Evolutionary conservation across 805 yeast genomes (phyloP).

Genomic region (Candida silvicultrix): DNA sequence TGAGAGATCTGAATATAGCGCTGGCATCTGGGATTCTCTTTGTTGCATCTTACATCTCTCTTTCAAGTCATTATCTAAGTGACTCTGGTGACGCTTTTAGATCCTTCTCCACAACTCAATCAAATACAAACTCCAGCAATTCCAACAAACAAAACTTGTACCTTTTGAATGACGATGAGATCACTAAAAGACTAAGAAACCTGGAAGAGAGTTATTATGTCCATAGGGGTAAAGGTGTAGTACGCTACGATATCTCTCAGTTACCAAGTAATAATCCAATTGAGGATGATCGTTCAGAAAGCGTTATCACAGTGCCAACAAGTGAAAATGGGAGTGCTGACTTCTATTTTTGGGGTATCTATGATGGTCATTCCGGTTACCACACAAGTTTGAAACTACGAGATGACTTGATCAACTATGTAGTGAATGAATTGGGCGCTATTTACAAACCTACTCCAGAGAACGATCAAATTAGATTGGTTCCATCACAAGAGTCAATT

Average conservation of each 20-base stretch:
- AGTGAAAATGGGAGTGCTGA: conserved; percentile 46
- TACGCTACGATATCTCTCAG: conserved; percentile 85
- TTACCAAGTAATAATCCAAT: conserved; percentile 88
- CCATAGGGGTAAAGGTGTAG: conserved; percentile 80
- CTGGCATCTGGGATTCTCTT: conserved; percentile 23
- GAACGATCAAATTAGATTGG: conserved; percentile 38
- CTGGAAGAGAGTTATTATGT: conserved; percentile 76
- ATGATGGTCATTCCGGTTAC: conserved; percentile 98
- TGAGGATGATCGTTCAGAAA: conserved; percentile 90
- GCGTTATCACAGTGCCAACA: conserved; percentile 64
- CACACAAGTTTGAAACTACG: conserved; percentile 83
- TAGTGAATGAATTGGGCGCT: conserved; percentile 69
- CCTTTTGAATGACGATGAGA: conserved; percentile 62
- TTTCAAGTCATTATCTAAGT: conserved; percentile 18
- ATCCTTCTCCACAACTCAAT: conserved; percentile 17
- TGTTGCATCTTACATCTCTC: conserved; percentile 21
- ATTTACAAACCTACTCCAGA: conserved; percentile 51
- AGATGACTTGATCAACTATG: conserved; percentile 68
- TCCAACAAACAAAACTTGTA: conserved; percentile 47
- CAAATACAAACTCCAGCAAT: conserved; percentile 4
- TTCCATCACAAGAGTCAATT: conserved; percentile 63
- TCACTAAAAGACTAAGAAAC: conserved; percentile 59
- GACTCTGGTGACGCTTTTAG: conserved; percentile 20
- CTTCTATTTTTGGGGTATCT: conserved; percentile 93
- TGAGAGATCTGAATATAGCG: conserved; percentile 18